These are phyloP conservation scores for Santalum album DNA, from an alignment of 164 flowering plant species.

Conservation along the genomic window DNA sequence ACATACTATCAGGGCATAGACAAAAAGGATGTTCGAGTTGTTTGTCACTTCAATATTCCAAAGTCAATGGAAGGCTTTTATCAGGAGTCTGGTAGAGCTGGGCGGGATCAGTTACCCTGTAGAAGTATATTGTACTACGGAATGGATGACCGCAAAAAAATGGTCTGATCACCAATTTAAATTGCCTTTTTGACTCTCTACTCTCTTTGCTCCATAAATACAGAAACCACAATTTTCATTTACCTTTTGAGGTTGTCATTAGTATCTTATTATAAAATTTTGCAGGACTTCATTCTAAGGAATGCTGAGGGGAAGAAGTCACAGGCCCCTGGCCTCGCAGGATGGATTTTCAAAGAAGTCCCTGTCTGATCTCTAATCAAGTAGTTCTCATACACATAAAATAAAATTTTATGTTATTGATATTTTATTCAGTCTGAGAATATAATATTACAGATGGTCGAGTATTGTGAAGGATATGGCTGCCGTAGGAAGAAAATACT, in stretches of 20 bases:
- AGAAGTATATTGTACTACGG: constrained; percentile 82
- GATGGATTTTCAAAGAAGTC: constrained; percentile 44
- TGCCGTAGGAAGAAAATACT: constrained; percentile 88
- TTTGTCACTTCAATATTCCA: constrained; percentile 87
- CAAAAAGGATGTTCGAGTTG: constrained; percentile 79
- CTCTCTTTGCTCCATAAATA: background rate
- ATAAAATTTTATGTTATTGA: constrained; percentile 1
- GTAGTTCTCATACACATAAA: constrained; percentile 20
- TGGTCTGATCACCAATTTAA: constrained; percentile 36
- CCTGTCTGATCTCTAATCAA: constrained; percentile 49
- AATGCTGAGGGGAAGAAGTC: constrained; percentile 45
- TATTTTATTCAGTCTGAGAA: constrained; percentile 1
- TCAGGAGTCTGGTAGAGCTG: constrained; percentile 99
- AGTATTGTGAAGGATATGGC: constrained; percentile 70
- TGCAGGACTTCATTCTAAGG: constrained; percentile 68
- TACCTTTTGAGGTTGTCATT: background rate
- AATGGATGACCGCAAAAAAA: constrained; percentile 67
- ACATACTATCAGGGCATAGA: constrained; percentile 67
- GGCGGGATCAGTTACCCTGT: constrained; percentile 83
- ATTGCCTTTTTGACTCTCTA: background rate
- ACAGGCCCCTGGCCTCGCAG: constrained; percentile 33
- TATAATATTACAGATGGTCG: constrained; percentile 56
- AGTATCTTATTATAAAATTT: constrained; percentile 7
- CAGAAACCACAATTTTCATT: background rate
- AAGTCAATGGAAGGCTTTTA: constrained; percentile 95